Conservation (phyloP, 257 asterid species). For the Catharanthus roseus region DNA sequence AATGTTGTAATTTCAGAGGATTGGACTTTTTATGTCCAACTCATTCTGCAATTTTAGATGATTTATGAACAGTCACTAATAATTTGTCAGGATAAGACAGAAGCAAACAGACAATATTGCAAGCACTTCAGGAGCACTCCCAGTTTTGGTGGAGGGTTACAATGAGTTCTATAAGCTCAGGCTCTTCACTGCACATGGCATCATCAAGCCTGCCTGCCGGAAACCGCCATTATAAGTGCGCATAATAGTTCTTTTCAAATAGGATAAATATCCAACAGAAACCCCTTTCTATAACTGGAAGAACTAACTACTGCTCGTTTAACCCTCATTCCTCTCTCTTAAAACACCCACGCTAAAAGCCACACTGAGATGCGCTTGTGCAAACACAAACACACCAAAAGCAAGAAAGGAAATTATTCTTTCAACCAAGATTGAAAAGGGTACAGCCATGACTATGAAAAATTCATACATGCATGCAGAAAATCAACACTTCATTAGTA, state of each 20-base stretch:
- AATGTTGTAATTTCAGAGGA: background rate
- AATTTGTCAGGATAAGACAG: background rate
- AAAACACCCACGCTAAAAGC: background rate
- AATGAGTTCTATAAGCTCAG: background rate
- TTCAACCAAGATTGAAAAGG: background rate
- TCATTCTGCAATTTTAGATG: background rate
- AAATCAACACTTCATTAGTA: background rate
- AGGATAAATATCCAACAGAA: background rate
- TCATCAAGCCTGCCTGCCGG: background rate
- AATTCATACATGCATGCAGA: background rate
- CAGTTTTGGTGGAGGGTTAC: background rate
- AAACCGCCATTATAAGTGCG: background rate
- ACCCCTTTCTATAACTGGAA: background rate
- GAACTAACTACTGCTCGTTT: background rate
- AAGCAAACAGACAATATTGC: background rate
- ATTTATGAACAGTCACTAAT: background rate
- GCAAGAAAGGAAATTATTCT: background rate
- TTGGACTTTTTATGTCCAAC: background rate
- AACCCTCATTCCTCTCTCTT: background rate
- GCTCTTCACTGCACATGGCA: background rate
- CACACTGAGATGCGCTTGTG: no score
- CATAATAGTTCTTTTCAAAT: background rate
- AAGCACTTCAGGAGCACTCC: background rate
- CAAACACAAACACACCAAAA: background rate
- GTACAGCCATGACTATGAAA: background rate